Base-by-base conservation (phyloP, 306 rosid species). In the Trifolium repens region DNA sequence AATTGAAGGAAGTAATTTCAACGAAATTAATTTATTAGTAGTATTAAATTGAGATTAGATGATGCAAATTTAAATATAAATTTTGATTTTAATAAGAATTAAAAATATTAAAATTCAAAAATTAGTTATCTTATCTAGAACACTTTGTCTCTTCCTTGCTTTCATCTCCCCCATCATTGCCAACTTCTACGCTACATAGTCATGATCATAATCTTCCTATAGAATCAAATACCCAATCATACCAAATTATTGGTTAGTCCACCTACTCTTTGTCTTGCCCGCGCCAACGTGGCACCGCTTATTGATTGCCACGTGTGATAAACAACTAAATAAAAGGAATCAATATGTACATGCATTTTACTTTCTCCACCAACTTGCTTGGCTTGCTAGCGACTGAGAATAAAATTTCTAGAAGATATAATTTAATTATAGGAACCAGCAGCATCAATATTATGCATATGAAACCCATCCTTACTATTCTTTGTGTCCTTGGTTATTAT, bases 141-240 rank as follows among this genome's bases (percentile, higher is more conserved):
- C 89, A 79, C 12, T 4, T 19, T 67, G 3, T 83, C 32, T 73
- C 78, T 57, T 65, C 72, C 52, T 24, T 24, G 58, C 32, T 43
- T 43, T 2, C 5, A 13, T 50, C 39, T 1, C 64, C 78, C 72
- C 79, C 74, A 79, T 86, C 77, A 88, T 84, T 84, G 79, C 85
- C 85, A 81, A 85, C 77, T 73, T 82, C 67, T 73, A 73, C 72
- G 83, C 82, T 54, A 79, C 75, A 74, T 76, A 40, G 43, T 57
- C 79, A 72, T 81, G 79, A 75, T 55, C 76, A 82, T 76, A 75
- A 81, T 76, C 80, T 76, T 63, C 74, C 53, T 60, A 69, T 15
- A 78, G 89, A 89, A 84, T 84, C 88, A 78, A 89, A 84, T 88
- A 47, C 88, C 81, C 68, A 88, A 87, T 82, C 89, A 83, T 84